phyloP scores from a whole-genome alignment of 495 filamentous ascomycete species.

The Polyplosphaeria fusca region DNA sequence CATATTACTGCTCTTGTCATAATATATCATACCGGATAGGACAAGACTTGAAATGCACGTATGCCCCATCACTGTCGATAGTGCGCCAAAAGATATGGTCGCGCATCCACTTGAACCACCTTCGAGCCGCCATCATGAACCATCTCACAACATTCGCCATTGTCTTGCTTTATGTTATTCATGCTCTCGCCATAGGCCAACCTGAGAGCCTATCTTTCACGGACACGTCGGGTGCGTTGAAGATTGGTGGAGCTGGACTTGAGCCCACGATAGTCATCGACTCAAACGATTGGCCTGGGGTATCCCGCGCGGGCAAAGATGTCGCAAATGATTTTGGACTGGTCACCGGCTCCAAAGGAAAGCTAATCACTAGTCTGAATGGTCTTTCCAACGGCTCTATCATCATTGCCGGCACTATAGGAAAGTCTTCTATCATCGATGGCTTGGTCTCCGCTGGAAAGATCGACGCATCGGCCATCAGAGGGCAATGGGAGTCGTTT shows the following conservation, averaged over 20 bases:
- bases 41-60: too few relatives aligned
- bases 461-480: constrained; percentile 53
- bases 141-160: too few relatives aligned
- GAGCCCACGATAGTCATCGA: constrained; percentile 29
- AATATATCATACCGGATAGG: too few relatives aligned
- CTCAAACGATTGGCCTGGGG: constrained; percentile 28
- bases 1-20: too few relatives aligned
- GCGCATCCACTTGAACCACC: too few relatives aligned
- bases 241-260: constrained; percentile 18
- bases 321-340: constrained; percentile 30
- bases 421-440: constrained; percentile 59
- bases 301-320: constrained; percentile 24
- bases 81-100: too few relatives aligned
- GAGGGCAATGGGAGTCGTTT: constrained; percentile 70
- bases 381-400: constrained; percentile 7
- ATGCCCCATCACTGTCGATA: too few relatives aligned
- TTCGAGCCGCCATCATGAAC: too few relatives aligned
- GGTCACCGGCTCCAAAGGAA: constrained; percentile 29
- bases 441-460: constrained; percentile 52
- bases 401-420: constrained; percentile 68
- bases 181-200: constrained; percentile 19
- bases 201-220: constrained; percentile 23
- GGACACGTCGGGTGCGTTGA: constrained; percentile 10
- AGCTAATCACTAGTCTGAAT: constrained; percentile 10
- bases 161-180: neutral